phyloP scores from a whole-genome alignment of 129 eudicot species.

The Erigeron canadensis region DNA sequence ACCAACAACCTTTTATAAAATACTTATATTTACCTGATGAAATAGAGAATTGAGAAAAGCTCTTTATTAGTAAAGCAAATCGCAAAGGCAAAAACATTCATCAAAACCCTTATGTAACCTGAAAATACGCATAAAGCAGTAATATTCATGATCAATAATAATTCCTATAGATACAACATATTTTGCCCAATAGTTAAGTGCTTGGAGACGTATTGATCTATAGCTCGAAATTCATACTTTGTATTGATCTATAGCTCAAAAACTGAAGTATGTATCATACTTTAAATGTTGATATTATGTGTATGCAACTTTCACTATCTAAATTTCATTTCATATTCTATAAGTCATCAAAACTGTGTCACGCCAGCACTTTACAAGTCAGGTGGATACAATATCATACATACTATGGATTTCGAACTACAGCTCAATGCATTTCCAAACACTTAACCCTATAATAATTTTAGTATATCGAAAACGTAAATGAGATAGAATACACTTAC shows the following conservation, averaged over 20 bases:
- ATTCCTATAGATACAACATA: background rate
- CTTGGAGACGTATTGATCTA: too few species aligned
- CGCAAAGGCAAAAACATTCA: conserved; percentile 85
- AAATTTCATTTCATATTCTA: too few species aligned
- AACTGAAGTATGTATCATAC: too few species aligned
- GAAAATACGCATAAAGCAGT: conserved; percentile 31
- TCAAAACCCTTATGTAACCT: conserved; percentile 82
- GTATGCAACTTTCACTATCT: too few species aligned
- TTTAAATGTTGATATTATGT: too few species aligned
- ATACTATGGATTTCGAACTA: too few species aligned
- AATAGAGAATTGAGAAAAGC: conserved; percentile 79
- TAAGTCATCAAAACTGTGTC: too few species aligned
- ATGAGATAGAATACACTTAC: conserved; percentile 38
- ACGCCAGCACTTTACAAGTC: too few species aligned
- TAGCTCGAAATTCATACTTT: too few species aligned
- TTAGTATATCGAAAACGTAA: conserved; percentile 5
- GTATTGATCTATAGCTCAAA: too few species aligned
- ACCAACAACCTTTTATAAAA: background rate
- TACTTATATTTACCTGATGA: conserved; percentile 57
- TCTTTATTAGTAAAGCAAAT: conserved; percentile 75
- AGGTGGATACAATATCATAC: too few species aligned
- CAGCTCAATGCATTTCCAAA: background rate
- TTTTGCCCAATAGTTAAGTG: background rate
- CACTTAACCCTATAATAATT: background rate
- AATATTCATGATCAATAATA: background rate